A percentile compares a stretch with the other conserved stretches of the same genome.
phyloP scores from a whole-genome alignment of 106 monocot species.

The Cymbidium sinense region DNA sequence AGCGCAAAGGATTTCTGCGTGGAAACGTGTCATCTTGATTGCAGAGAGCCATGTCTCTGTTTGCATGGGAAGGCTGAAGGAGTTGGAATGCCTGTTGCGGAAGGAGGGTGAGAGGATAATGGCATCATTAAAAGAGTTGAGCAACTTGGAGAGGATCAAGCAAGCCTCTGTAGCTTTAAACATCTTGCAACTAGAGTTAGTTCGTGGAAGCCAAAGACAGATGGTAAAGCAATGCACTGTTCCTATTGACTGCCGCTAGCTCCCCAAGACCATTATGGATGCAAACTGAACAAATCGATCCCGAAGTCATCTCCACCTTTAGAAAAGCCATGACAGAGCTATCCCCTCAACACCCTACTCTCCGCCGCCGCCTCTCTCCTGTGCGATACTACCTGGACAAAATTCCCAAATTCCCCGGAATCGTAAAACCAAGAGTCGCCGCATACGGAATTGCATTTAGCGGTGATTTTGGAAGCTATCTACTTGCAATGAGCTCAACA shows the following conservation, averaged over 20 bases:
- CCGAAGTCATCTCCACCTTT: constrained; percentile 33
- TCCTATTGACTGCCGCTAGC: neutral
- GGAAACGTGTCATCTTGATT: too few species aligned
- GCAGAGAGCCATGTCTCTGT: too few species aligned
- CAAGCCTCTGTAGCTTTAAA: too few species aligned
- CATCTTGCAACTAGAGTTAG: too few species aligned
- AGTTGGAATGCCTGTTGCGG: too few species aligned
- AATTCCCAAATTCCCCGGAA: constrained; percentile 24
- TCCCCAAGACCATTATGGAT: constrained; percentile 27
- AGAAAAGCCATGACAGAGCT: constrained; percentile 28
- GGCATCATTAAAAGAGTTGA: too few species aligned
- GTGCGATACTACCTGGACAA: neutral
- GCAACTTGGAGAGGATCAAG: too few species aligned
- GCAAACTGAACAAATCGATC: constrained; percentile 31
- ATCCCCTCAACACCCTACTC: constrained; percentile 21
- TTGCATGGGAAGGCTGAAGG: too few species aligned
- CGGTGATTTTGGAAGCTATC: constrained; percentile 54
- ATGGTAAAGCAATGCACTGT: too few species aligned
- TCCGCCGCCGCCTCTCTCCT: neutral
- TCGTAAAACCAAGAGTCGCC: constrained; percentile 45
- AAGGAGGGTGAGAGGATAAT: too few species aligned
- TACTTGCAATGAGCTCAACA: constrained; percentile 44
- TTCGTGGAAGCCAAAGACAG: too few species aligned
- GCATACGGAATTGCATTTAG: neutral
- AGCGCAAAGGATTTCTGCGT: too few species aligned